Conservation (phyloP, 495 filamentous ascomycete species). For the Aspergillus sclerotiicarbonarius region DNA sequence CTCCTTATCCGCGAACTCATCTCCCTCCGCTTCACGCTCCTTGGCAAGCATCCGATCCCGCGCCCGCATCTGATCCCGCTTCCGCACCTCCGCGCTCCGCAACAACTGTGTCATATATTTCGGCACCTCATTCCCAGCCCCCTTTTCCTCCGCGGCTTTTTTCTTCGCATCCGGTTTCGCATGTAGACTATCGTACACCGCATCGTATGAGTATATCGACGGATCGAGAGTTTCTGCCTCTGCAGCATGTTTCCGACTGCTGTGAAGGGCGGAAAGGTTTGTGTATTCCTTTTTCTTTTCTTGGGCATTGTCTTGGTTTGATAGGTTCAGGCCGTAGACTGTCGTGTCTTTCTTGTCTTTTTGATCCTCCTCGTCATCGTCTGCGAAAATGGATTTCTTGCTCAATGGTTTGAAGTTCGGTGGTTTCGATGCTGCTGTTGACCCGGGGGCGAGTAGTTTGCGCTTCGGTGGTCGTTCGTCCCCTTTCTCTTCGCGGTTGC, state of each 20-base stretch:
- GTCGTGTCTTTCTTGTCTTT: not conserved
- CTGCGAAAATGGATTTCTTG: slow-evolving; percentile 39
- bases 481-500: slow-evolving; percentile 7
- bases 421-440: slow-evolving; percentile 8
- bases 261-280: slow-evolving; percentile 51
- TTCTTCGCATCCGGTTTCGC: slow-evolving; percentile 35
- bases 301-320: slow-evolving; percentile 18
- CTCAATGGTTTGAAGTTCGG: slow-evolving; percentile 30
- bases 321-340: slow-evolving; percentile 5
- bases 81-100: slow-evolving; percentile 77
- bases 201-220: slow-evolving; percentile 58
- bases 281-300: slow-evolving; percentile 34
- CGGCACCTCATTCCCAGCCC: slow-evolving; percentile 43
- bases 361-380: slow-evolving; percentile 39
- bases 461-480: slow-evolving; percentile 30
- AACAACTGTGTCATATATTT: slow-evolving; percentile 83
- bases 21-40: slow-evolving; percentile 90
- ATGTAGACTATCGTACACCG: slow-evolving; percentile 52
- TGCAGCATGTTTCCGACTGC: slow-evolving; percentile 45
- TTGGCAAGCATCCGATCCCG: slow-evolving; percentile 82
- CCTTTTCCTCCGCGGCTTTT: slow-evolving; percentile 10
- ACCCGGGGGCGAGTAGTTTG: slow-evolving; percentile 26
- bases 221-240: slow-evolving; percentile 49
- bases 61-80: slow-evolving; percentile 83
- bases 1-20: slow-evolving; percentile 92